phyloP scores from a whole-genome alignment of 2,329 filamentous ascomycete species.

The Claviceps pazoutovae region DNA sequence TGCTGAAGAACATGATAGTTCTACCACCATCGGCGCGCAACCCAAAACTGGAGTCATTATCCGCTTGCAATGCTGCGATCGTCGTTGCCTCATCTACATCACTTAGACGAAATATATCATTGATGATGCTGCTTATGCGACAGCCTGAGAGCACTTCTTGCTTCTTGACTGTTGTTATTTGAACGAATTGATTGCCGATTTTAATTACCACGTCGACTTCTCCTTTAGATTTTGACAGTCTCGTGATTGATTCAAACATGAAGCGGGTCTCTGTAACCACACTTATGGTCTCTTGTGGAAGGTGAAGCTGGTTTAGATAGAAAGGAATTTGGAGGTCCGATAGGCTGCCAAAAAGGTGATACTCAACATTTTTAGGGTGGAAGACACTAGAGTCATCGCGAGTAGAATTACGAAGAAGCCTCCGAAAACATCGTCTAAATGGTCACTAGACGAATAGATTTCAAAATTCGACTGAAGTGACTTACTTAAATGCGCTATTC shows the following conservation, averaged over 20 bases:
- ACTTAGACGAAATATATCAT: constrained; percentile 54
- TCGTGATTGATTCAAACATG: constrained; percentile 50
- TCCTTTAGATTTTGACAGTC: constrained; percentile 55
- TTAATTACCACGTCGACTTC: constrained; percentile 57
- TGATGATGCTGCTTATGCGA: constrained; percentile 48
- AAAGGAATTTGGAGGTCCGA: constrained; percentile 54
- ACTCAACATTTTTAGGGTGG: constrained; percentile 51
- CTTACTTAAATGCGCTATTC: constrained; percentile 53
- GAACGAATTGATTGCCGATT: constrained; percentile 55
- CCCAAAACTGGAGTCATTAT: constrained; percentile 54
- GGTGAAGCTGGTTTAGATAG: constrained; percentile 49
- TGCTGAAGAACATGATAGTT: constrained; percentile 60
- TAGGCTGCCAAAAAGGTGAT: constrained; percentile 50
- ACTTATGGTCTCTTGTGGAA: constrained; percentile 57
- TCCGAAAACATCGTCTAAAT: constrained; percentile 45
- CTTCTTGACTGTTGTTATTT: constrained; percentile 54
- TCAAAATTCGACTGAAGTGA: not conserved
- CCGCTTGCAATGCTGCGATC: constrained; percentile 42
- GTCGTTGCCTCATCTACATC: constrained; percentile 51
- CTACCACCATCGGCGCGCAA: constrained; percentile 55
- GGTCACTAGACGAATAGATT: not conserved
- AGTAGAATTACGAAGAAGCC: constrained; percentile 45
- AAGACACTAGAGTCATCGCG: constrained; percentile 47
- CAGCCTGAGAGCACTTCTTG: constrained; percentile 52
- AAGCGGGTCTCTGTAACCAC: constrained; percentile 52